Evolutionary conservation across 352 stramenopile genomes (phyloP).

Genomic region (Saprolegnia parasitica): DNA sequence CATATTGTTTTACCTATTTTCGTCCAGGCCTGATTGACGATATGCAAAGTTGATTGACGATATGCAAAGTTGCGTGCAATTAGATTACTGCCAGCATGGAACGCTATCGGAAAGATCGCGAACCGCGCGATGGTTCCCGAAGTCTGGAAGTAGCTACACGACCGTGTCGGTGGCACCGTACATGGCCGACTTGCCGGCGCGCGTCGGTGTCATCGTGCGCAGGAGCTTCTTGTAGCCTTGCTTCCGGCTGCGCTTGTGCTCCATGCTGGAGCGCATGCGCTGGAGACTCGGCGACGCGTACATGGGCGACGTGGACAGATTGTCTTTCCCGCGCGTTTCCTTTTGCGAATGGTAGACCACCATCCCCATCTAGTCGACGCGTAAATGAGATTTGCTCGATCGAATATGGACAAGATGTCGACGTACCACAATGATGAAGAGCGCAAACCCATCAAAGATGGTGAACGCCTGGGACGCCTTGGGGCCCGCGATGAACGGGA

Average conservation of each 20-base stretch:
- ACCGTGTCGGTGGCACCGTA: constrained; percentile 2
- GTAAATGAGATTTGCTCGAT: not conserved
- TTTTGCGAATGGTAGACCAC: constrained; percentile 85
- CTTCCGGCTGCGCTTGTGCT: constrained; percentile 1
- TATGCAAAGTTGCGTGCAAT: too few relatives aligned
- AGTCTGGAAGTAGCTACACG: not conserved
- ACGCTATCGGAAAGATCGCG: not conserved
- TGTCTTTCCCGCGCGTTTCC: constrained; percentile 52
- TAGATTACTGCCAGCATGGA: not conserved
- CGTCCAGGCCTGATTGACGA: too few relatives aligned
- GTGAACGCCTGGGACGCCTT: constrained; percentile 68
- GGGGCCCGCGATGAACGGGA: constrained; percentile 66
- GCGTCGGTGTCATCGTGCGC: not conserved
- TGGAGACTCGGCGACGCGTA: constrained; percentile 78
- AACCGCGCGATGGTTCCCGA: not conserved
- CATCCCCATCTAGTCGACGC: constrained; percentile 49
- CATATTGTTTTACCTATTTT: too few relatives aligned
- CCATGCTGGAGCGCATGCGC: constrained; percentile 10
- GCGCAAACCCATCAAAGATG: constrained; percentile 82
- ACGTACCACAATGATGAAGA: constrained; percentile 67
- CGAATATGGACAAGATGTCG: not conserved
- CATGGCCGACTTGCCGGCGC: not conserved
- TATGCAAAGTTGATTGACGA: too few relatives aligned
- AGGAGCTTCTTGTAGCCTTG: not conserved
- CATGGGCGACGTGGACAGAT: constrained; percentile 78